Base-by-base conservation (phyloP, 2,329 filamentous ascomycete species). In the Diaporthe sp. region DNA sequence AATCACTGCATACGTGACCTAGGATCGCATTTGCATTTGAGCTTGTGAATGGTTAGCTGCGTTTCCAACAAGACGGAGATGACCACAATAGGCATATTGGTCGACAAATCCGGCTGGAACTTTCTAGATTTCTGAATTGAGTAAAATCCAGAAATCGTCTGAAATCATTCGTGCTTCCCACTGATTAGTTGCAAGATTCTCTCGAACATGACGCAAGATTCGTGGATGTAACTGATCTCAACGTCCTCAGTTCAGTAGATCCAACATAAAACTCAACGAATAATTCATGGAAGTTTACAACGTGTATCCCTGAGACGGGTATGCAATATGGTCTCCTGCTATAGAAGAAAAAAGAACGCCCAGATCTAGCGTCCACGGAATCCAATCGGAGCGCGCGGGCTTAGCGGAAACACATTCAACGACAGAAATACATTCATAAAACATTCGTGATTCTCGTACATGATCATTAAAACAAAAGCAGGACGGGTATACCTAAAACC, bases 401-500 rank as follows among this genome's bases (percentile, higher is more conserved):
- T 17, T 17, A 19, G 40, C 40, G 3, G 17, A 17, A 42, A 15
- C 17, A 17, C 13, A 17, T 25, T 12, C 54, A 17, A 71, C 15
- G 28, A 66, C 19, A 66, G 33, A 38, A 35, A 28, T 38, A n/a
- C 19, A 71, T 22, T 22, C n/a, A 19, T 19, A 61, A 50, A 13
- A 35, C 25, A 33, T 50, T 28, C 30, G 35, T 73, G 6, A 35
- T 25, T 58, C 47, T 69, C n/a, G 40, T 69, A 69, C 61, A 54
- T 42, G 12, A 25, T 50, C 33, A 22, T n/a, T 30, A 35, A 45
- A 50, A n/a, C 19, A 33, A 35, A 22, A 50, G 19, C 28, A 25
- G 42, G 40, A 30, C 57, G 40, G 28, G 61, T 69, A 47, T 58
- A 60, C 15, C 40, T 9, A 25, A 71, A 28, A 67, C 25, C 22